phyloP scores from a whole-genome alignment of 768 basidiomycete species.

The Collybia mongolica region DNA sequence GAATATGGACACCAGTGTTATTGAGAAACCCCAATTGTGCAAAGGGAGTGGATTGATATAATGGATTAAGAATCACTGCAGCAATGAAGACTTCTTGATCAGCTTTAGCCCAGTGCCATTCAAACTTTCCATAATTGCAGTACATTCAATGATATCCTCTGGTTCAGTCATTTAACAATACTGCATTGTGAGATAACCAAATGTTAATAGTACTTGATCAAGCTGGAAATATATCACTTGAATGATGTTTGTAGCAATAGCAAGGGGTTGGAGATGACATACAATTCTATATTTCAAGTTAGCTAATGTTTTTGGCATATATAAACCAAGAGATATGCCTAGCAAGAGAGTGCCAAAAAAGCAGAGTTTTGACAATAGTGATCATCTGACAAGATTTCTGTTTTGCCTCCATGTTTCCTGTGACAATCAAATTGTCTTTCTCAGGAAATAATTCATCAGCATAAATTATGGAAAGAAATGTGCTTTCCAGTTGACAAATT shows the following conservation, averaged over 20 bases:
- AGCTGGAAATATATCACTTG: background rate
- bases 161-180: background rate
- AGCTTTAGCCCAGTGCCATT: conserved; percentile 18
- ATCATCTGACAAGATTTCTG: conserved; percentile 26
- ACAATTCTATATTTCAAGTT: conserved; percentile 18
- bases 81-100: conserved; percentile 27
- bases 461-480: conserved; percentile 16
- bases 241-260: conserved; percentile 1
- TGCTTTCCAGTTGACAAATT: conserved; percentile 22
- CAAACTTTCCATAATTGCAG: conserved; percentile 10
- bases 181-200: background rate
- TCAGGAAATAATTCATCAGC: conserved; percentile 12
- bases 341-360: conserved; percentile 29
- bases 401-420: conserved; percentile 21
- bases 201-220: conserved; percentile 3
- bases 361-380: conserved; percentile 19
- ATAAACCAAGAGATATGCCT: conserved; percentile 13
- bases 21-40: conserved; percentile 4
- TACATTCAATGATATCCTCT: background rate
- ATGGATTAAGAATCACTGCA: conserved; percentile 22
- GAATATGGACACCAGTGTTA: conserved; percentile 6
- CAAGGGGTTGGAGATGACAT: conserved; percentile 19
- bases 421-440: conserved; percentile 14
- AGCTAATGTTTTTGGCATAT: too few species aligned
- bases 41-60: conserved; percentile 13